Percentiles rank a stretch among this genome's conserved stretches.
Evolutionary conservation across 1,284 basidiomycete genomes (phyloP).

Genomic region (Tilletiopsis washingtonensis): DNA sequence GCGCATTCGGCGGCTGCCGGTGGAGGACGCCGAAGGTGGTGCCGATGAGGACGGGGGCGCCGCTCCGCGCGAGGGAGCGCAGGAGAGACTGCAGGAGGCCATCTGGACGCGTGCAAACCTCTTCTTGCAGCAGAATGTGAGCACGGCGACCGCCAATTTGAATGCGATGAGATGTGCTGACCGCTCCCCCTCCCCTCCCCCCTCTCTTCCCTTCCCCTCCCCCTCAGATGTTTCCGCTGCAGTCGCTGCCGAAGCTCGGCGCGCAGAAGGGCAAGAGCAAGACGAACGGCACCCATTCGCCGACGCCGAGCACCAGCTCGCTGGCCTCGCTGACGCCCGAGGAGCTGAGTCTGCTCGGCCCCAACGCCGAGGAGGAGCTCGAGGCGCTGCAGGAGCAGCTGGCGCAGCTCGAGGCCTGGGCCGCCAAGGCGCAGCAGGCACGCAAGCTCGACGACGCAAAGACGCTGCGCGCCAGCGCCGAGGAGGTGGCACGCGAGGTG

Average conservation of each 20-base stretch:
- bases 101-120: slow-evolving; percentile 67
- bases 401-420: slow-evolving; percentile 25
- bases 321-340: slow-evolving; percentile 3
- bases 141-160: slow-evolving; percentile 33
- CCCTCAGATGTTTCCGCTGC: slow-evolving; percentile 28
- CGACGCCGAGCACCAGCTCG: background rate
- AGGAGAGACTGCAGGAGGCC: slow-evolving; percentile 73
- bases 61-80: too few species aligned
- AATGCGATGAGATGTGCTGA: background rate
- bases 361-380: slow-evolving; percentile 21
- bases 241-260: slow-evolving; percentile 61
- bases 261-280: background rate
- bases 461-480: slow-evolving; percentile 28
- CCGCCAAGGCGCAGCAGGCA: slow-evolving; percentile 27
- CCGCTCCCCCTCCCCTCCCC: background rate
- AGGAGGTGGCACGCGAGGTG: slow-evolving; percentile 38
- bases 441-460: slow-evolving; percentile 40
- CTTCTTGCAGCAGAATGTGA: slow-evolving; percentile 83
- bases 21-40: background rate
- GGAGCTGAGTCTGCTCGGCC: slow-evolving; percentile 1
- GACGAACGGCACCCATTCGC: background rate
- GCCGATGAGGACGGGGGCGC: slow-evolving; percentile 4
- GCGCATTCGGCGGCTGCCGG: slow-evolving; percentile 65
- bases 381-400: slow-evolving; percentile 39
- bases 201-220: slow-evolving; percentile 2